phyloP scores from a whole-genome alignment of 805 yeast genomes.

The Kazachstania taianensis region DNA sequence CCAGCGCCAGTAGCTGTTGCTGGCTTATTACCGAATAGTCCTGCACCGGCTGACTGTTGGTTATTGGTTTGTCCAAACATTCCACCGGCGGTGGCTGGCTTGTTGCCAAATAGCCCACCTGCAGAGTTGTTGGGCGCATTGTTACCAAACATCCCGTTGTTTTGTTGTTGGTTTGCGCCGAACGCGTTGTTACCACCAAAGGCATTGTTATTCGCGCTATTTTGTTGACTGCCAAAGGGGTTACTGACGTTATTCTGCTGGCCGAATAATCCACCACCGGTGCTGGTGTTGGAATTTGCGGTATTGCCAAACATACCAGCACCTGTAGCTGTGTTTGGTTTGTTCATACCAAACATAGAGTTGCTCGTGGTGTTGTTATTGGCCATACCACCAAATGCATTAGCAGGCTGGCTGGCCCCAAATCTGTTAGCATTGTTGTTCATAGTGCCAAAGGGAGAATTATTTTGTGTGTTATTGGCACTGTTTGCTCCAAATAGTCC shows the following conservation, averaged over 20 bases:
- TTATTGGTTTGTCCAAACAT: conserved; percentile 26
- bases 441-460: conserved; percentile 19
- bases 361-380: conserved; percentile 4
- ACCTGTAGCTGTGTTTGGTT: not conserved
- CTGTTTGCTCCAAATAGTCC: conserved; percentile 18
- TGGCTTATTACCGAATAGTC: conserved; percentile 20
- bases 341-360: not conserved
- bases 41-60: conserved; percentile 13
- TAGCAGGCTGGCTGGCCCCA: conserved; percentile 7
- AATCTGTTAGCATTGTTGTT: conserved; percentile 28
- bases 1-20: conserved; percentile 23
- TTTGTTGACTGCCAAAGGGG: conserved; percentile 8
- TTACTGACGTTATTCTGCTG: conserved; percentile 10
- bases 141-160: conserved; percentile 29
- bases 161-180: conserved; percentile 5
- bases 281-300: not conserved
- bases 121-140: conserved; percentile 13
- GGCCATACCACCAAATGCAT: conserved; percentile 17
- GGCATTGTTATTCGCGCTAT: conserved; percentile 10
- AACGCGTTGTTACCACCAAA: conserved; percentile 19
- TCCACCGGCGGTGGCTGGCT: conserved; percentile 12
- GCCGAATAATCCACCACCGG: conserved; percentile 17
- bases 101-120: conserved; percentile 30
- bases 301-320: conserved; percentile 8
- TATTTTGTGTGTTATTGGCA: conserved; percentile 7